Percentiles rank a stretch among this genome's conserved stretches.
Evolutionary conservation across 805 yeast species (phyloP).

Genomic region (Candida sonorensis): DNA sequence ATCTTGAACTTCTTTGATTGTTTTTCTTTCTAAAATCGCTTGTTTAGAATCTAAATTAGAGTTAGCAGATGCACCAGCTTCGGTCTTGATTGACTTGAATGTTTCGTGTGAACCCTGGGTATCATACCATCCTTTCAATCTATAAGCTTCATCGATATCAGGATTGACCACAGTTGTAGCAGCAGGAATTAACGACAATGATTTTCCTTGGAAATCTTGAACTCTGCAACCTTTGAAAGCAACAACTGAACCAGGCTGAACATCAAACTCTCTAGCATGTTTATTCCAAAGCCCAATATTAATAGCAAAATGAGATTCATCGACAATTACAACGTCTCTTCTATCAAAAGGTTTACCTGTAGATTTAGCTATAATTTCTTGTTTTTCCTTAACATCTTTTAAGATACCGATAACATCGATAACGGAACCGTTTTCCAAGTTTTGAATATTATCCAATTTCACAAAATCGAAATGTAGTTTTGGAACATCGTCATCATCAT

Average conservation of each 20-base stretch:
- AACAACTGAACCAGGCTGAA: constrained; percentile 74
- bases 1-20: constrained; percentile 57
- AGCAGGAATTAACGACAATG: constrained; percentile 71
- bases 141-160: constrained; percentile 80
- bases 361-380: constrained; percentile 74
- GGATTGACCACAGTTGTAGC: constrained; percentile 78
- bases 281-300: constrained; percentile 88
- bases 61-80: constrained; percentile 31
- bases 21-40: constrained; percentile 50
- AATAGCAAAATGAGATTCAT: constrained; percentile 70
- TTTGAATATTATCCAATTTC: constrained; percentile 58
- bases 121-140: constrained; percentile 93
- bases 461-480: constrained; percentile 71
- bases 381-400: constrained; percentile 65
- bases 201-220: constrained; percentile 81
- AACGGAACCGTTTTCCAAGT: constrained; percentile 60
- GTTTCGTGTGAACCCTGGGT: constrained; percentile 58
- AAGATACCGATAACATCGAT: constrained; percentile 87
- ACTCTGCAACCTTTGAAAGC: constrained; percentile 90
- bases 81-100: constrained; percentile 58
- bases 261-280: constrained; percentile 68
- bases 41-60: constrained; percentile 29
- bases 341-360: constrained; percentile 91
- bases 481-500: constrained; percentile 59
- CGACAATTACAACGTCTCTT: constrained; percentile 83